These are phyloP conservation scores for Mycena rosella DNA, from an alignment of 768 basidiomycete species.

Conservation along the genomic window DNA sequence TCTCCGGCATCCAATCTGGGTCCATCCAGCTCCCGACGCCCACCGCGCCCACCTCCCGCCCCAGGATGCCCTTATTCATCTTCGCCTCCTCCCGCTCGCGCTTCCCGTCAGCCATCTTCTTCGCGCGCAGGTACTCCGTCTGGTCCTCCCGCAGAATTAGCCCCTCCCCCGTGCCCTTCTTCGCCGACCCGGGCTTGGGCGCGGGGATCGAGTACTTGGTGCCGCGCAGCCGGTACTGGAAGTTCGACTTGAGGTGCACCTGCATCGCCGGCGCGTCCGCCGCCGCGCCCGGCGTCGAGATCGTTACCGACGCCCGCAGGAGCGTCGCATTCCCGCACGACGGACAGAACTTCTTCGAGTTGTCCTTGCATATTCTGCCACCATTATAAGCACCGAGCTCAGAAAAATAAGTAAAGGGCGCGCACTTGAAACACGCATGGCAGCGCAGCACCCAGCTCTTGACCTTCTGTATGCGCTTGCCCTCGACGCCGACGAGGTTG, in stretches of 20 bases:
- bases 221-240: slow-evolving; percentile 92
- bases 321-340: slow-evolving; percentile 96
- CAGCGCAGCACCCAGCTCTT: slow-evolving; percentile 97
- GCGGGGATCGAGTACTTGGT: slow-evolving; percentile 93
- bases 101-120: slow-evolving; percentile 80
- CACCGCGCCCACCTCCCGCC: slow-evolving; percentile 61
- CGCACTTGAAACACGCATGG: slow-evolving; percentile 99
- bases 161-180: slow-evolving; percentile 84
- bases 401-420: slow-evolving; percentile 31
- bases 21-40: slow-evolving; percentile 90
- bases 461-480: slow-evolving; percentile 89
- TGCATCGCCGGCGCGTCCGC: slow-evolving; percentile 78
- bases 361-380: slow-evolving; percentile 97
- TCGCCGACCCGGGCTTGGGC: slow-evolving; percentile 90
- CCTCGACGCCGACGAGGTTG: slow-evolving; percentile 89
- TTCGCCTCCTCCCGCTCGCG: slow-evolving; percentile 82
- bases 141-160: slow-evolving; percentile 96
- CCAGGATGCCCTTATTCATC: slow-evolving; percentile 74
- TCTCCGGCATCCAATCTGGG: slow-evolving; percentile 93
- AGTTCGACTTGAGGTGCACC: slow-evolving; percentile 95
- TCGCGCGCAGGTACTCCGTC: slow-evolving; percentile 85
- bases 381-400: background rate
- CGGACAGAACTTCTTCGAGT: slow-evolving; percentile 95
- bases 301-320: slow-evolving; percentile 90
- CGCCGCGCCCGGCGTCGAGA: slow-evolving; percentile 73